Base-by-base conservation (phyloP, 2,329 filamentous ascomycete genomes). In the Aspergillus versicolor region DNA sequence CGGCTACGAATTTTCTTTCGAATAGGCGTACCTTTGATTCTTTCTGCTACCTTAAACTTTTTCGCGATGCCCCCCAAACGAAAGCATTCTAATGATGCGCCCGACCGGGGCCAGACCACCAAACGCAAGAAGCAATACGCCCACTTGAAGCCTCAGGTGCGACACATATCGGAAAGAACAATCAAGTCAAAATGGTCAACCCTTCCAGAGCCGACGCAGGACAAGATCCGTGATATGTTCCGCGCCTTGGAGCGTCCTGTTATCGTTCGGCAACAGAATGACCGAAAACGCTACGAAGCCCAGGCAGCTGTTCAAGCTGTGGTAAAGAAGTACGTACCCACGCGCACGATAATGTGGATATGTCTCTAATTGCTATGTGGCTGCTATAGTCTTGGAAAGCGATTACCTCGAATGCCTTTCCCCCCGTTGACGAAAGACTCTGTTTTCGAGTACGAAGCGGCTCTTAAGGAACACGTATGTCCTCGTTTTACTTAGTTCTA, bases 121-220 rank as follows among this genome's bases (percentile, higher is more conserved):
- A 38, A 57, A 37, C 50, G 61, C 45, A 61, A 61, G 30, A 74
- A 73, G 58, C 65, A 63, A 50, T 77, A 71, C 46, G 72, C 75
- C 13, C 73, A 73, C 47, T 64, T 79, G 34, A 72, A 76, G 60
- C 71, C 75, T 9, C 72, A 70, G 21, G 66, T 77, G 43, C 75
- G 74, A 52, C 74, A 75, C 50, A 67, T 79, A 34, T 69, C 75
- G 8, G 73, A 78, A 59, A 67, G 70, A 46, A 76, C 74, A 8
- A 77, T 79, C 63, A 76, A 76, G 50, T 70, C 74, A 40, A 78
- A 78, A 72, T 79, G 77, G 77, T 70, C 72, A 12, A 75, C 77
- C 5, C 69, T 79, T 2, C 73, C 76, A 1, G 73, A 75, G 30
- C 67, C 73, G 2, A 71, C 71, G 3, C 77, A 78, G 61, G 75